Base-by-base conservation (phyloP, 306 rosid species). In the Notholithocarpus densiflorus region DNA sequence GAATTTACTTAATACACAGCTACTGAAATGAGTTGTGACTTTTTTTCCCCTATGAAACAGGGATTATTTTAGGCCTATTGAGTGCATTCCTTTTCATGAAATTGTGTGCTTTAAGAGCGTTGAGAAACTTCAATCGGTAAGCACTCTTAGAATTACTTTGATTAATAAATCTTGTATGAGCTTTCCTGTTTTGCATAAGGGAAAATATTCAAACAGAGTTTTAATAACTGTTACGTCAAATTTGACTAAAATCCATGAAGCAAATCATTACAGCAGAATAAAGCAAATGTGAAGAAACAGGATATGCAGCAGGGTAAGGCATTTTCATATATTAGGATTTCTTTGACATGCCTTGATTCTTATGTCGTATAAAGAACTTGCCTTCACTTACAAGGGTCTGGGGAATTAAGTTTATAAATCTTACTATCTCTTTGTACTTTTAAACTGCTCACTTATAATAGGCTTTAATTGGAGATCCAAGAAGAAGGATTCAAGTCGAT, bases 401-500 rank as follows among this genome's bases (percentile, higher is more conserved):
- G 48, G 52, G 18, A 20, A 68, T 37, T 20, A 10, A 43, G 60
- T 75, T 19, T 71, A 15, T 68, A 48, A 48, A 17, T 64, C 40
- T 31, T 54, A 21, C 24, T 0, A 18, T 43, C 40, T 52, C 70
- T 80, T 73, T 75, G 76, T 60, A 75, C 53, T 55, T 75, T 29
- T 21, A 57, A 66, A 72, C 54, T 75, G 61, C 71, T 64, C 84
- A 24, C 31, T 76, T 37, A 4, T 71, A 21, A 20, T 60, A 95
- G 98, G 96, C 93, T 83, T 84, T 95, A 77, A 87, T 85, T 77
- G 98, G 98, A 73, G 97, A 95, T 78, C 89, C 97, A 78, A 87
- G 98, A 82, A 95, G 92, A 83, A 86, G 87, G 87, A 88, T 95
- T 90, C 98, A 95, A 88, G 85, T 89, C 48, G 97, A 95, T 85